Evolutionary conservation across 441 rosid species (phyloP), one percentile per base, ranked within the genome.

Genomic region (Pelargonium citronellum): DNA sequence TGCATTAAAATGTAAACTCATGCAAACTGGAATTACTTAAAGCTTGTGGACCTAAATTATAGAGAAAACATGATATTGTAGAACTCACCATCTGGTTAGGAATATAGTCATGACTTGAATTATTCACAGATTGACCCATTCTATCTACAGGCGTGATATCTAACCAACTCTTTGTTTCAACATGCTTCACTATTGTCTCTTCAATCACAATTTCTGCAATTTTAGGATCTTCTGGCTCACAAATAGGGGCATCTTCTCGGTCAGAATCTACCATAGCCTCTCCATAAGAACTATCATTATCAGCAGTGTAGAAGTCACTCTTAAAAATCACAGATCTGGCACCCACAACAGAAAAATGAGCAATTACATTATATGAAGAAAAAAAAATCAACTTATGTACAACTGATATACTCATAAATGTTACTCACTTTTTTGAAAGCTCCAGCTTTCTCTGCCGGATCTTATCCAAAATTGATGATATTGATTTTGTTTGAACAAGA

Each of bases 381-480:
- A 1, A 24, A 24, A 24, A 24, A 24, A 22, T 22, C 13, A 41
- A 7, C 20, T 65, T 73, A 34, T 7, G 39, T 22, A 61, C 53
- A 55, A 34, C 5, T 19, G 11, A 67, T 15, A 63, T 47, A 9
- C 19, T 60, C 64, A 64, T 39, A 55, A 34, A 72, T 46, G 6
- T 20, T 27, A 72, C 94, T 82, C 78, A 90, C 99, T 79, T 90
- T 77, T 81, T 84, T 6, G 87, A 80, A 75, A 92, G 78, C 80
- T 88, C 98, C 57, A 78, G 88, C 83, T 85, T 95, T 73, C 99
- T 87, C 75, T 75, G 73, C 11, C 99, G 77, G 69, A 95, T 92
- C 83, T 90, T 95, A 83, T 90, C 97, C 82, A 92, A 69, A 75
- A 95, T 76, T 12, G 92, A 86, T 62, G 98, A 90, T 75, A 95